A percentile compares a stretch with the other conserved stretches of the same genome.
Conservation (phyloP, 2,329 filamentous ascomycete species). For the Daldinia sp. region DNA sequence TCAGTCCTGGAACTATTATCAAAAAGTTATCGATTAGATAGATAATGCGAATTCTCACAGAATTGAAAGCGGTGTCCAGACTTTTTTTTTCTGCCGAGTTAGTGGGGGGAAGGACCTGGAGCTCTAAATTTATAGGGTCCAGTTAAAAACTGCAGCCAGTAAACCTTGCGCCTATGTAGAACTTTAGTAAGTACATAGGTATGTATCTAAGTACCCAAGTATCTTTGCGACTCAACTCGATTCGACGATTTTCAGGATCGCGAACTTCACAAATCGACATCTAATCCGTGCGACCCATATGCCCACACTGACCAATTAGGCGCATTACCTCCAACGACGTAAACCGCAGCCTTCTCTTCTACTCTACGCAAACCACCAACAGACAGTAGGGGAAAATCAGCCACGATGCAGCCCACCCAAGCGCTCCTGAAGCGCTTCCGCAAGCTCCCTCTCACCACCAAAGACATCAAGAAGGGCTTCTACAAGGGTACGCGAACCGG, state of each 20-base stretch:
- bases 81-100: slow-evolving; percentile 37
- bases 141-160: slow-evolving; percentile 9
- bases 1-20: background rate
- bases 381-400: slow-evolving; percentile 7
- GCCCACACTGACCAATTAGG: background rate
- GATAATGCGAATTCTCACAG: slow-evolving; percentile 15
- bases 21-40: background rate
- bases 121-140: slow-evolving; percentile 8
- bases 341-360: background rate
- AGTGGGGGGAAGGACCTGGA: no score
- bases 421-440: slow-evolving; percentile 72
- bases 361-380: background rate
- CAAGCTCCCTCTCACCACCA: slow-evolving; percentile 86
- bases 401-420: slow-evolving; percentile 72
- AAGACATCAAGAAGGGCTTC: slow-evolving; percentile 90
- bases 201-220: background rate
- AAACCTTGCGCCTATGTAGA: background rate
- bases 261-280: slow-evolving; percentile 6
- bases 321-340: background rate
- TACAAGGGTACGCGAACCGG: slow-evolving; percentile 97
- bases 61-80: slow-evolving; percentile 33
- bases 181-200: background rate
- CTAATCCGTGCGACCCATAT: background rate
- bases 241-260: slow-evolving; percentile 35
- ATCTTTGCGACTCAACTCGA: slow-evolving; percentile 11